Base-by-base conservation (phyloP, 805 yeast species). In the Saturnispora serradocipensis region DNA sequence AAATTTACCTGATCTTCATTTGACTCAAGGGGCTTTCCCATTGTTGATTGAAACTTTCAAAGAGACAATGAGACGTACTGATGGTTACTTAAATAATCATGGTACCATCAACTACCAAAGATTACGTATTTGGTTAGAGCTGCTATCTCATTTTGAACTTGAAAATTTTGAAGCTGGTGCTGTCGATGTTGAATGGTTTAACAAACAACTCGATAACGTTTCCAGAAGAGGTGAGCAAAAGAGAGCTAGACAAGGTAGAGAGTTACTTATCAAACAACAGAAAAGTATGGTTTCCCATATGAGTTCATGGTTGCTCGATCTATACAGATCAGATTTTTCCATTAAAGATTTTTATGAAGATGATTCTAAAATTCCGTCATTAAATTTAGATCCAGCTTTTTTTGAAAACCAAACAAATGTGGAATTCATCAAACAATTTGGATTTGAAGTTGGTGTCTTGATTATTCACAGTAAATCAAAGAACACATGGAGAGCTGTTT, bases 11-110 rank as follows among this genome's bases (percentile, higher is more conserved):
- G 96, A 90, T 67, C 74, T 93, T 59, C 90, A 88, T 65, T 77
- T 93, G 58, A 90, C 89, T 64, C 93, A 90, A 60, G 98, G 97
- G 59, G 99, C 98, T 0, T 86, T 93, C 72, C 96, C 98, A n/a
- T 77, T 89, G 30, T 74, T 93, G 61, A 74, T 93, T 59, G 88
- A 84, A 56, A 84, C 97, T 15, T 93, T 93, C 71, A 93, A 90
- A 66, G 82, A 81, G 61, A 81, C 90, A 27, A 72, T 93, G 63
- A 75, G 77, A 58, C 77, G 76, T 55, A 69, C 80, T 52, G 95
- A 86, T 64, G 96, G 95, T 5, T 93, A 93, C 61, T 73, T 93
- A 54, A 88, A 88, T 60, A 86, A 86, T 56, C 74, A 76, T 50
- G 99, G 99, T 58, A 75, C 76, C 35, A 89, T 93, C 58, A 84